Evolutionary conservation across 2,329 filamentous ascomycete species (phyloP).

Genomic region (Penicillium psychrosexuale): DNA sequence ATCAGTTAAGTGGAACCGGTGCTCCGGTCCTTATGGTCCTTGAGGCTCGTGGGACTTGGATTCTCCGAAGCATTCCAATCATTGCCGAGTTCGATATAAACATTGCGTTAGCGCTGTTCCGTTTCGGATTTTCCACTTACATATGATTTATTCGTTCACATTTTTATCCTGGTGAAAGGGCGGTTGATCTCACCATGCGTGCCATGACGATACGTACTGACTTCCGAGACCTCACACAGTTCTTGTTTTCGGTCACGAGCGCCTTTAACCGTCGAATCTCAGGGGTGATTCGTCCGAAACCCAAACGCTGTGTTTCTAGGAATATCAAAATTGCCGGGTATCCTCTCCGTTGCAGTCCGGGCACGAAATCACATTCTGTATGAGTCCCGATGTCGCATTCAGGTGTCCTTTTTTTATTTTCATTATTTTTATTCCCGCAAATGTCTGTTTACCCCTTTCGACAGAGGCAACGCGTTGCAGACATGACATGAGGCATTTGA

Average conservation of each 20-base stretch:
- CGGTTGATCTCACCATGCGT: neutral
- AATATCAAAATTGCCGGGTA: neutral
- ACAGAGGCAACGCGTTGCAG: neutral
- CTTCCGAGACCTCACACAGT: slow-evolving; percentile 1
- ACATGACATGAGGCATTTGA: neutral
- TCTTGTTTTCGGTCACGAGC: neutral
- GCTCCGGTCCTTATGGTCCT: neutral
- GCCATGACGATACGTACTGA: neutral
- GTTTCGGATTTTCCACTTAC: neutral
- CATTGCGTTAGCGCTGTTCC: neutral
- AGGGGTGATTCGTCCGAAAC: slow-evolving; percentile 1
- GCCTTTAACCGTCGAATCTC: neutral
- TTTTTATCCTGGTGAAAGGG: slow-evolving; percentile 1
- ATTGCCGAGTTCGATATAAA: slow-evolving; percentile 7
- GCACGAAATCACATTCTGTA: neutral
- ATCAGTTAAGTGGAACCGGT: slow-evolving; percentile 27
- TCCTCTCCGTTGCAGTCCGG: neutral
- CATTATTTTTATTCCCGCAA: too few relatives aligned
- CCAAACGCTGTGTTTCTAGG: neutral
- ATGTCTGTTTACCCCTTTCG: neutral
- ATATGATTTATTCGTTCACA: neutral
- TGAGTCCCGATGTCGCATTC: neutral
- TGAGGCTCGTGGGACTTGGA: slow-evolving; percentile 3
- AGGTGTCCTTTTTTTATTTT: neutral
- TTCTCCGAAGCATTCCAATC: slow-evolving; percentile 1